phyloP scores from a whole-genome alignment of 108 stramenopile genomes.

The Cyclotella distinguenda region DNA sequence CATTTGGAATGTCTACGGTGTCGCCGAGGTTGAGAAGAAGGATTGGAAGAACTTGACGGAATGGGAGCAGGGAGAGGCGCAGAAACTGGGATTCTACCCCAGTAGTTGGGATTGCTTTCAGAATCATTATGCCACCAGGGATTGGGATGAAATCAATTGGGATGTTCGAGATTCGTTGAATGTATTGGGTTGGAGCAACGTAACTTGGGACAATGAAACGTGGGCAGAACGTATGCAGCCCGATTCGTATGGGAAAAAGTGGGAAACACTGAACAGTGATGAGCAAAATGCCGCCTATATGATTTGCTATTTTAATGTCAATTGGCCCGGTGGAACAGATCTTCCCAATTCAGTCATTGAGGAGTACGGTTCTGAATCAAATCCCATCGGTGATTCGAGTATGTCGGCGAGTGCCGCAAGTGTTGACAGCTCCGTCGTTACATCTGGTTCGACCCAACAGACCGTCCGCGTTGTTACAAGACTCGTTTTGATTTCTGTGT shows the following conservation, averaged over 20 bases:
- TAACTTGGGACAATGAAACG: slow-evolving; percentile 16
- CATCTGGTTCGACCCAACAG: too few relatives aligned
- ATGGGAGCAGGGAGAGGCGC: slow-evolving; percentile 25
- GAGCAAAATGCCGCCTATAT: slow-evolving; percentile 21
- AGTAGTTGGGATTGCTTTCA: slow-evolving; percentile 58
- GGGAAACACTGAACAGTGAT: slow-evolving; percentile 18
- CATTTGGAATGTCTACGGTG: slow-evolving; percentile 37
- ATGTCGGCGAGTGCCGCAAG: too few relatives aligned
- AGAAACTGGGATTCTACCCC: slow-evolving; percentile 37
- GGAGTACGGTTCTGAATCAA: too few relatives aligned
- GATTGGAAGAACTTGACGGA: slow-evolving; percentile 29
- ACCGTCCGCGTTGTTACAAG: too few relatives aligned
- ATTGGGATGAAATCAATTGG: slow-evolving; percentile 33
- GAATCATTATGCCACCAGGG: slow-evolving; percentile 44
- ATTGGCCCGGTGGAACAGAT: slow-evolving; percentile 33
- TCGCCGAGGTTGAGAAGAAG: slow-evolving; percentile 36
- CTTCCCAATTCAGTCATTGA: too few relatives aligned
- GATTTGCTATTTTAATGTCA: slow-evolving; percentile 45
- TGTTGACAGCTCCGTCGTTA: too few relatives aligned
- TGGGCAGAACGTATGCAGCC: not conserved
- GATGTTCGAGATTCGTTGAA: slow-evolving; percentile 27
- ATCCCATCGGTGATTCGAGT: too few relatives aligned
- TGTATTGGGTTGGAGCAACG: slow-evolving; percentile 36
- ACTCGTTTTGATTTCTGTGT: too few relatives aligned
- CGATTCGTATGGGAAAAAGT: slow-evolving; percentile 14